These are phyloP conservation scores for Emmonsia crescens DNA, from an alignment of 2,329 filamentous ascomycete genomes.

Conservation along the genomic window DNA sequence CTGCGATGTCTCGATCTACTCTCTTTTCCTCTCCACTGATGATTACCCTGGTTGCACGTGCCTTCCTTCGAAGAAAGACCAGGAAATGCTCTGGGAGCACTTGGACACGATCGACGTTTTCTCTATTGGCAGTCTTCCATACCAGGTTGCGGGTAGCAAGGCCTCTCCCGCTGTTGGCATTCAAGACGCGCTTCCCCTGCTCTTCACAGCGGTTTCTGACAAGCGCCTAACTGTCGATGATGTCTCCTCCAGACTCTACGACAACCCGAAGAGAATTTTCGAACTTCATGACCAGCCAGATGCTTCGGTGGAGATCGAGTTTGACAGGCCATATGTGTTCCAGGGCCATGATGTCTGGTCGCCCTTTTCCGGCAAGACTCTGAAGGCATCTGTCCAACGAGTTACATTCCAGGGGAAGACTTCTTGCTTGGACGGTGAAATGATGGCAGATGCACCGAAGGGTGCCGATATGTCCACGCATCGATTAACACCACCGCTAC, in stretches of 20 bases:
- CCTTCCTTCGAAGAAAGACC: conserved; percentile 57
- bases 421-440: conserved; percentile 61
- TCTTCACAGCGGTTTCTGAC: conserved; percentile 65
- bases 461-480: conserved; percentile 70
- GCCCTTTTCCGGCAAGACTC: conserved; percentile 57
- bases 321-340: conserved; percentile 59
- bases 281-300: conserved; percentile 71
- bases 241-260: conserved; percentile 58
- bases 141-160: conserved; percentile 55
- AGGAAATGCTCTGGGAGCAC: conserved; percentile 63
- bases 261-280: conserved; percentile 71
- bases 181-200: conserved; percentile 59
- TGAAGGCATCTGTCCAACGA: conserved; percentile 61
- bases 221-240: conserved; percentile 64
- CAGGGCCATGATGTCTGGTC: conserved; percentile 49
- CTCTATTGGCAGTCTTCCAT: conserved; percentile 67
- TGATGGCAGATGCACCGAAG: conserved; percentile 45
- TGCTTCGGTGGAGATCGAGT: conserved; percentile 62
- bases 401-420: conserved; percentile 67
- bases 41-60: conserved; percentile 58
- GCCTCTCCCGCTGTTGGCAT: conserved; percentile 56
- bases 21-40: conserved; percentile 60
- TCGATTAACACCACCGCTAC: conserved; percentile 28
- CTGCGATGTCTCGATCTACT: conserved; percentile 72
- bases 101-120: conserved; percentile 65